A percentile compares a stretch with the other conserved stretches of the same genome.
phyloP scores from a whole-genome alignment of 2,329 filamentous ascomycete species.

The Monilinia aucupariae region DNA sequence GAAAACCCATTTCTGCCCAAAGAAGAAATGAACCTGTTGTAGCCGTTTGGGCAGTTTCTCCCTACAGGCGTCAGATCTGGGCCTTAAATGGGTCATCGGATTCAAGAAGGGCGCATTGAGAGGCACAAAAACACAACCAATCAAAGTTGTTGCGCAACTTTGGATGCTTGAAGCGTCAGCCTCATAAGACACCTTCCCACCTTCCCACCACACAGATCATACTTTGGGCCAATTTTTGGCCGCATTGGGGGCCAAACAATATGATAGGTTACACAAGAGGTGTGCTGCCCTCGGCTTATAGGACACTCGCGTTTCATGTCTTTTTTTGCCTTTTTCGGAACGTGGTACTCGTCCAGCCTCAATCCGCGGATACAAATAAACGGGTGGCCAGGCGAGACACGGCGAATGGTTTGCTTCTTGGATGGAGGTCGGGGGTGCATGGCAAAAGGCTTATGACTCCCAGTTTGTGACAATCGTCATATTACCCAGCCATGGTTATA shows the following conservation, averaged over 20 bases:
- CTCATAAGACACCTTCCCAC: slow-evolving; percentile 11
- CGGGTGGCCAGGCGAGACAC: slow-evolving; percentile 1
- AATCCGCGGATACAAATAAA: slow-evolving; percentile 9
- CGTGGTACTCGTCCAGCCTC: slow-evolving; percentile 9
- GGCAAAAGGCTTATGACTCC: neutral
- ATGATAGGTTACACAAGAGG: slow-evolving; percentile 6
- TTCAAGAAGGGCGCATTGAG: slow-evolving; percentile 9
- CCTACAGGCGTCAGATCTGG: slow-evolving; percentile 1
- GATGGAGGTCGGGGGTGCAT: neutral
- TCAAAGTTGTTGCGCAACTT: slow-evolving; percentile 5
- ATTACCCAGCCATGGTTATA: neutral
- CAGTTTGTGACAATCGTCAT: neutral
- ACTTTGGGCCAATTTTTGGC: neutral
- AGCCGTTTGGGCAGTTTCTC: slow-evolving; percentile 12
- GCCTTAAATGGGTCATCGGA: slow-evolving; percentile 7
- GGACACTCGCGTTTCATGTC: slow-evolving; percentile 8
- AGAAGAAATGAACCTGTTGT: slow-evolving; percentile 11
- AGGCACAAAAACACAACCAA: slow-evolving; percentile 9
- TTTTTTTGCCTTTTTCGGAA: slow-evolving; percentile 7
- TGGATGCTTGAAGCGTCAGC: slow-evolving; percentile 11
- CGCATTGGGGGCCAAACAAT: slow-evolving; percentile 3
- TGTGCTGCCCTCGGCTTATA: neutral
- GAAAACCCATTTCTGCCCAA: slow-evolving; percentile 2
- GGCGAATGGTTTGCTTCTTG: neutral
- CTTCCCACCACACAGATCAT: slow-evolving; percentile 3